Evolutionary conservation across 768 basidiomycete species (phyloP), one percentile per base, ranked within the genome.

Genomic region (Russula vinacea): DNA sequence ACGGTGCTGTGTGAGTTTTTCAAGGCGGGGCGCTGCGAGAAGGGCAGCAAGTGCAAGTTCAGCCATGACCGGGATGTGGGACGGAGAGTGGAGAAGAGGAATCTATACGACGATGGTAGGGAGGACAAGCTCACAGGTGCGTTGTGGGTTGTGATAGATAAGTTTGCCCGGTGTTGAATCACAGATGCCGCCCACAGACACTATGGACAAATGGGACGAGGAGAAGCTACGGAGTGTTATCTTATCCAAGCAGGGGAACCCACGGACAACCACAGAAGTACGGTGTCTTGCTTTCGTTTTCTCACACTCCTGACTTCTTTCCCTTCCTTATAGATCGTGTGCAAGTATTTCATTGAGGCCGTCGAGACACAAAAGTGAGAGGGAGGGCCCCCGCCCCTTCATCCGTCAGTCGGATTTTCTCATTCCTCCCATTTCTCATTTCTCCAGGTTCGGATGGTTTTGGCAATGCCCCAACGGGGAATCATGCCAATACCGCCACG

Each of bases 191-290:
- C n/a, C 8, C 4, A 37, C 62, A 94, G 95, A 98, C 77, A 94
- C 93, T 13, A 98, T 98, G 97, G 94, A 97, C 70, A 86, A 79
- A 66, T 99, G 97, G 97, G 94, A 97, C 76, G 91, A 98, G 65
- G 94, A 88, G 71, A 98, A 98, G 76, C 78, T 99, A 62, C 81
- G 85, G 44, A 84, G 77, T n/a, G 97, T 98, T 61, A 92, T 98
- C 1, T 69, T 86, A 19, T 89, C 88, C 11, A 95, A 94, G 75
- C 82, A 85, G 66, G 95, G 95, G 32, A 97, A 95, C 76, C 93
- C 92, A 56, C 83, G 87, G 69, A 96, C 92, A 29, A 89, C 88
- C 3, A 98, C 96, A 42, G 96, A 98, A 72, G 92, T 94, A n/a
- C n/a, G n/a, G n/a, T n/a, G n/a, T n/a, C n/a, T n/a, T n/a, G n/a